Conservation (phyloP, 208 protist genomes). For the Trypanosoma cruzi region DNA sequence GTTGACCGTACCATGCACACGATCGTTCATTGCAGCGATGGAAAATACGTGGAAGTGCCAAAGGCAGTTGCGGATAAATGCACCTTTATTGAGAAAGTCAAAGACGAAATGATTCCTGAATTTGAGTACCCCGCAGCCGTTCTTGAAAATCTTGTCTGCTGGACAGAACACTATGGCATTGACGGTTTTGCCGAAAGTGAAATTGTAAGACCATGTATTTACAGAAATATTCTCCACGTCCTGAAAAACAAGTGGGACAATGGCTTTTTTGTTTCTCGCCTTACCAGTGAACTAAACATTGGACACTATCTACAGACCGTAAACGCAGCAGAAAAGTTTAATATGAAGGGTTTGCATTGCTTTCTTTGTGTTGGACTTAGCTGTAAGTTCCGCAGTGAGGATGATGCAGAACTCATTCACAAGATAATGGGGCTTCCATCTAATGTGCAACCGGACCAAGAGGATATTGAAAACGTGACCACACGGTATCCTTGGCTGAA, state of each 20-base stretch:
- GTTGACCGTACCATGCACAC: conserved; percentile 16
- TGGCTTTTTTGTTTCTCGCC: conserved; percentile 52
- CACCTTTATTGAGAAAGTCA: conserved; percentile 48
- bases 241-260: conserved; percentile 71
- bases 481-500: conserved; percentile 71
- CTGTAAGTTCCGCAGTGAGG: conserved; percentile 74
- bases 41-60: conserved; percentile 52
- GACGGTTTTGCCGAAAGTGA: conserved; percentile 49
- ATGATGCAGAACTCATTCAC: conserved; percentile 49
- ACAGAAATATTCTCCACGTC: conserved; percentile 67
- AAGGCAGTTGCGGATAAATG: conserved; percentile 36
- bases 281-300: conserved; percentile 41
- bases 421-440: conserved; percentile 63
- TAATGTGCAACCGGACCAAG: conserved; percentile 35
- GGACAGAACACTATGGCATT: conserved; percentile 62
- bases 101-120: conserved; percentile 36
- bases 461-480: conserved; percentile 44
- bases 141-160: conserved; percentile 63
- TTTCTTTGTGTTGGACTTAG: conserved; percentile 71
- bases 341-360: conserved; percentile 70
- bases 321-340: conserved; percentile 71
- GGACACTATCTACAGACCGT: conserved; percentile 68
- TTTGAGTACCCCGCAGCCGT: conserved; percentile 62
- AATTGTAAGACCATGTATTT: conserved; percentile 62
- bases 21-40: conserved; percentile 60